Evolutionary conservation across 2,329 filamentous ascomycete species (phyloP).

Genomic region (Ophiobolus disseminans): DNA sequence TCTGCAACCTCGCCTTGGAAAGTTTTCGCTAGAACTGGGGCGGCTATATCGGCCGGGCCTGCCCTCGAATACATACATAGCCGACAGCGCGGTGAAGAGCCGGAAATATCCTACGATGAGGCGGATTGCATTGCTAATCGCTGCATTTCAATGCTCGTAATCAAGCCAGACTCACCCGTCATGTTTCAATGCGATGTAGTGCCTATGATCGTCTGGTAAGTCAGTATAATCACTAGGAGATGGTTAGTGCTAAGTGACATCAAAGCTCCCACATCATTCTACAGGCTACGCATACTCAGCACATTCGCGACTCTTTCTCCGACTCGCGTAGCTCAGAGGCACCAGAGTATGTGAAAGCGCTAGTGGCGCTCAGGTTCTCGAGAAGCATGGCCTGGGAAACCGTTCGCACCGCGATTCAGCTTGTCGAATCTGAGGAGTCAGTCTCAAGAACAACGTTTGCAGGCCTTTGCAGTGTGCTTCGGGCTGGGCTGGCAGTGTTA

Average conservation of each 20-base stretch:
- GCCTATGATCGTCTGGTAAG: slow-evolving; percentile 19
- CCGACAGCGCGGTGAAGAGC: neutral
- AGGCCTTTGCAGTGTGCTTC: slow-evolving; percentile 17
- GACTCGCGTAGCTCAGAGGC: neutral
- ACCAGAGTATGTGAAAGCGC: slow-evolving; percentile 6
- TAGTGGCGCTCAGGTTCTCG: slow-evolving; percentile 16
- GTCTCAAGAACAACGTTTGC: slow-evolving; percentile 17
- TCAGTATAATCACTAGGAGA: neutral
- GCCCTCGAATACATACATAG: slow-evolving; percentile 12
- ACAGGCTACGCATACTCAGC: slow-evolving; percentile 7
- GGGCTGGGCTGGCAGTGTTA: slow-evolving; percentile 19
- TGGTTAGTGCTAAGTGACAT: neutral
- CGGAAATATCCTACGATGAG: slow-evolving; percentile 9
- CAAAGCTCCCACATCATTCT: slow-evolving; percentile 16
- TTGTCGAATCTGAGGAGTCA: slow-evolving; percentile 7
- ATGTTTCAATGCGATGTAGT: slow-evolving; percentile 23
- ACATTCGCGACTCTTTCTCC: neutral
- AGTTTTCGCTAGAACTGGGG: slow-evolving; percentile 15
- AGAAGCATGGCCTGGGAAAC: slow-evolving; percentile 25
- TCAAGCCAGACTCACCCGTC: slow-evolving; percentile 16
- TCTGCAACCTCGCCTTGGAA: slow-evolving; percentile 18
- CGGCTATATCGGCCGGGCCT: slow-evolving; percentile 13
- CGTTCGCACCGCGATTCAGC: slow-evolving; percentile 12
- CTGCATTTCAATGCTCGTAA: slow-evolving; percentile 14
- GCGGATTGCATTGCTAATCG: slow-evolving; percentile 6